Evolutionary conservation across 1,284 basidiomycete genomes (phyloP), one percentile per base, ranked within the genome.

Genomic region (Phellopilus nigrolimitatus): DNA sequence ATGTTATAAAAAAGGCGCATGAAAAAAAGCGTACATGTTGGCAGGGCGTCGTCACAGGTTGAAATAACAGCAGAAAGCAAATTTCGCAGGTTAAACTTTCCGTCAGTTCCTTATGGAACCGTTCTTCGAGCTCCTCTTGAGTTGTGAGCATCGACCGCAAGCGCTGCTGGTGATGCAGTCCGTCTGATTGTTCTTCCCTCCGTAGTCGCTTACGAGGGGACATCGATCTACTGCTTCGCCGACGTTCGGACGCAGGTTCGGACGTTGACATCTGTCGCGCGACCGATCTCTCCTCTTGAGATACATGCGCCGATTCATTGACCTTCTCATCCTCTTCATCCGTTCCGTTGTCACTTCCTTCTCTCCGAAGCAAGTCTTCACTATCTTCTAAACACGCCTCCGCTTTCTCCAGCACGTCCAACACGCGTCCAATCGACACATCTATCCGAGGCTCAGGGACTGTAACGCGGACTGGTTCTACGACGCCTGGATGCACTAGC

Each of bases 11-110:
- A 45, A 49, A 95, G 76, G 24, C 85, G 75, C 4, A 81, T 75
- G 53, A 28, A 31, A 27, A 38, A 45, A 19, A 17, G 66, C 88
- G 65, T 64, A 89, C 89, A 70, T 97, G 94, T 65, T 95, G 93
- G 66, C 95, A 97, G 3, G 90, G 89, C 1, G 93, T 91, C 6
- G 95, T 97, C 51, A 95, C 74, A 1, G 94, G 94, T 56, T 91
- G 80, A 69, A 85, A 84, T 53, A 95, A 73, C 33, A 95, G 70
- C 64, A 80, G 76, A 62, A 91, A 88, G 68, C 95, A 97, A 28
- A 97, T 91, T 66, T 95, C 90, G 66, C 94, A 97, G 25, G 84
- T 86, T 47, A 95, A 73, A 60, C 93, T 86, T 8, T 76, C 64
- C 24, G 80, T 64, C 4, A 97, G 74, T 40, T 88, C 84, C 63